These are phyloP conservation scores for Coelastrella sp. DNA, from an alignment of 139 green algal genomes.

Conservation along the genomic window DNA sequence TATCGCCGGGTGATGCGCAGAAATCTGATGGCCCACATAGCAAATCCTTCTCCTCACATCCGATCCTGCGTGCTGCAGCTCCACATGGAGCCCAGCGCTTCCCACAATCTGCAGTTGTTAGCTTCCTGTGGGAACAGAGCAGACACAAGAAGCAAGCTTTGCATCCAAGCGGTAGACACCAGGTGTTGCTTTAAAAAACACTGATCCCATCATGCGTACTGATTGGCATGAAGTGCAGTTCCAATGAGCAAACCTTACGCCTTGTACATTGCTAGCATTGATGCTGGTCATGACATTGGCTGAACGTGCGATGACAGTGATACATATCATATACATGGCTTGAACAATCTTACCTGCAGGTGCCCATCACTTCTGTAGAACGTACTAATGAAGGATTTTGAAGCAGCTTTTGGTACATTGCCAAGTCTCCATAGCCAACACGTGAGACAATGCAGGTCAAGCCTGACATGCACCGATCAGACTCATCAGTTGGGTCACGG, in stretches of 20 bases:
- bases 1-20: constrained; percentile 44
- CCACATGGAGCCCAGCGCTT: constrained; percentile 39
- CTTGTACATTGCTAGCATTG: too few species aligned
- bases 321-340: too few species aligned
- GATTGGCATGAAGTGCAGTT: too few species aligned
- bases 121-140: constrained; percentile 31
- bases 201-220: too few species aligned
- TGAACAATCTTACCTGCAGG: constrained; percentile 41
- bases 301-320: too few species aligned
- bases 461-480: not conserved
- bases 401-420: constrained; percentile 18
- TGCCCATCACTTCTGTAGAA: constrained; percentile 30
- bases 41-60: constrained; percentile 8
- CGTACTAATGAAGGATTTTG: not conserved
- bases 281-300: too few species aligned
- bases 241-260: too few species aligned
- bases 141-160: not conserved
- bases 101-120: constrained; percentile 20
- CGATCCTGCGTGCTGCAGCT: constrained; percentile 4
- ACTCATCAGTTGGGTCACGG: constrained; percentile 21
- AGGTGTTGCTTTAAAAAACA: too few species aligned
- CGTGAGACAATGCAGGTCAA: constrained; percentile 31
- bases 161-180: not conserved
- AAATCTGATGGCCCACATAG: not conserved
- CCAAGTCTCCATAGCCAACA: not conserved